Evolutionary conservation across 2,329 filamentous ascomycete genomes (phyloP).

Genomic region (Sarocladium kiliense): DNA sequence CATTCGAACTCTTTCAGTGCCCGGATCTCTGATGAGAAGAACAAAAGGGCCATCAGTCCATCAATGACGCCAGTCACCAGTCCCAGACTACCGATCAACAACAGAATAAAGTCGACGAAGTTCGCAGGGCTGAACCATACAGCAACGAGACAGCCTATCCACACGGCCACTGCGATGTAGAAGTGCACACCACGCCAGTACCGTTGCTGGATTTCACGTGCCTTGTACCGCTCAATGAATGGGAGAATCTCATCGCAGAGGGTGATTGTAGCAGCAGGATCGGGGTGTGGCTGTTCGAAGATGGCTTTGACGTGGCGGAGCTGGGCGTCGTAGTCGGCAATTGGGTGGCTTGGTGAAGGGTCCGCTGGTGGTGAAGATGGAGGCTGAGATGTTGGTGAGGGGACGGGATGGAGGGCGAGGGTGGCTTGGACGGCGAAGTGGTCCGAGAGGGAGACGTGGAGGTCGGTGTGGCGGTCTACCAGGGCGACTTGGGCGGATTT

Average conservation of each 20-base stretch:
- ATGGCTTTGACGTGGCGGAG: conserved; percentile 21
- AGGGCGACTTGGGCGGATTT: conserved; percentile 69
- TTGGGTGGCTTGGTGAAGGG: conserved; percentile 13
- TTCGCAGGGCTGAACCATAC: conserved; percentile 81
- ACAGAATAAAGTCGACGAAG: conserved; percentile 74
- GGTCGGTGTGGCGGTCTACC: conserved; percentile 71
- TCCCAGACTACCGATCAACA: conserved; percentile 73
- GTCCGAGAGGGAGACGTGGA: conserved; percentile 85
- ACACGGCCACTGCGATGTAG: conserved; percentile 57
- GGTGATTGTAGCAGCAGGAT: conserved; percentile 15
- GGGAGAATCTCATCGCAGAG: conserved; percentile 63
- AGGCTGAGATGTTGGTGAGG: conserved; percentile 2
- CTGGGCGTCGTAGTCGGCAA: conserved; percentile 25
- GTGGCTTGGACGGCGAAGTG: conserved; percentile 90
- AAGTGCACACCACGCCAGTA: conserved; percentile 72
- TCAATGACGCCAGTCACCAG: conserved; percentile 74
- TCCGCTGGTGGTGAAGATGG: conserved; percentile 12
- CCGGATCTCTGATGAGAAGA: conserved; percentile 78
- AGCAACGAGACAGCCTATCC: conserved; percentile 70
- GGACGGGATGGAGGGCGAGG: conserved; percentile 45
- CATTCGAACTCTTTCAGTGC: conserved; percentile 88
- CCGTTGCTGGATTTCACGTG: conserved; percentile 67
- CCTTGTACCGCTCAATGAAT: conserved; percentile 62
- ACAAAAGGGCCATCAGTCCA: conserved; percentile 80
- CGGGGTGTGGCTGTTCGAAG: conserved; percentile 10